Evolutionary conservation across 108 stramenopile genomes (phyloP).

Genomic region (Stephanodiscus triporus): DNA sequence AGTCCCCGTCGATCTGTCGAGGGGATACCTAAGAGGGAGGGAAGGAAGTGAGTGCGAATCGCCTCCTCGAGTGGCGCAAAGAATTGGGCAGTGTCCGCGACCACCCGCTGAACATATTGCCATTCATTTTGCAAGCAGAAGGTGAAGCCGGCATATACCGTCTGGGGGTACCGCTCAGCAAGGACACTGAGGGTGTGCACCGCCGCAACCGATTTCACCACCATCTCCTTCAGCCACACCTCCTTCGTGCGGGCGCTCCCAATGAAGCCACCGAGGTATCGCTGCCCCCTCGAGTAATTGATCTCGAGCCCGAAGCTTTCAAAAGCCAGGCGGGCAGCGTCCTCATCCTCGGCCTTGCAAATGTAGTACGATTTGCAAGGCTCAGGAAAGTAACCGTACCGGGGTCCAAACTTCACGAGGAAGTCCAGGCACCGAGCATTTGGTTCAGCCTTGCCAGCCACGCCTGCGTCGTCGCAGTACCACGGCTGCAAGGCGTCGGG

Average conservation of each 20-base stretch:
- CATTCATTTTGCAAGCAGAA: conserved; percentile 26
- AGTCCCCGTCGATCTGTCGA: conserved; percentile 4
- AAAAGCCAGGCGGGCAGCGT: neutral
- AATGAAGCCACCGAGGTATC: conserved; percentile 38
- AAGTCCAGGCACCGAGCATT: neutral
- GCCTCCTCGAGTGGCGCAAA: conserved; percentile 20
- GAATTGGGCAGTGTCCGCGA: conserved; percentile 4
- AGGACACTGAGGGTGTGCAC: conserved; percentile 13
- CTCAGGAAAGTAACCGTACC: neutral
- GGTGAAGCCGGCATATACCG: conserved; percentile 25
- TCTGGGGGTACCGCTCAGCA: conserved; percentile 29
- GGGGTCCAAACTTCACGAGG: neutral
- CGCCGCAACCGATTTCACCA: conserved; percentile 8
- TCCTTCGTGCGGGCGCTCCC: conserved; percentile 1
- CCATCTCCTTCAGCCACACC: conserved; percentile 15
- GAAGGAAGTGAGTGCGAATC: conserved; percentile 17
- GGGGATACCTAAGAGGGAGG: conserved; percentile 15
- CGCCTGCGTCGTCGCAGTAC: conserved; percentile 41
- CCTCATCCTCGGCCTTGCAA: conserved; percentile 9
- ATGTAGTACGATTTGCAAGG: neutral
- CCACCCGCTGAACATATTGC: conserved; percentile 32
- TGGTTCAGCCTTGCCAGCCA: conserved; percentile 9
- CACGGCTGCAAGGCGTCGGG: no score
- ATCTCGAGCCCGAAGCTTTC: neutral
- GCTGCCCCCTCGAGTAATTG: conserved; percentile 14